These are phyloP conservation scores for Myrmaecium sp. DNA, from an alignment of 2,329 filamentous ascomycete species.

Conservation along the genomic window DNA sequence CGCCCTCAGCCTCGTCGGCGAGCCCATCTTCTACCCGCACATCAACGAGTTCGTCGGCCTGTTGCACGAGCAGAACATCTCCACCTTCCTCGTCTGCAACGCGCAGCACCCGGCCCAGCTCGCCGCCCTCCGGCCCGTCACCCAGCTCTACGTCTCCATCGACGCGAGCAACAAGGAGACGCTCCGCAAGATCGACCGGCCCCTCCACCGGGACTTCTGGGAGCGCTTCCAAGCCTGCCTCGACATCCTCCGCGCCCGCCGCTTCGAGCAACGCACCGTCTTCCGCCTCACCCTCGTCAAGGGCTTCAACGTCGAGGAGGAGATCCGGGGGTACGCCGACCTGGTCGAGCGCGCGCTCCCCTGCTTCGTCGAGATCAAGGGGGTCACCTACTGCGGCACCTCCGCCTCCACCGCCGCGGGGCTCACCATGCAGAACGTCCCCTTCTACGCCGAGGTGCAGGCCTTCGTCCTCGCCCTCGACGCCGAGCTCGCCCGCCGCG, in stretches of 20 bases:
- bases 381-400: conserved; percentile 92
- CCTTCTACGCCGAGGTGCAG: conserved; percentile 81
- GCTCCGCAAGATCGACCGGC: conserved; percentile 74
- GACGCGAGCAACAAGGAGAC: conserved; percentile 84
- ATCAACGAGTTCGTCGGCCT: conserved; percentile 83
- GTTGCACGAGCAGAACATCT: conserved; percentile 74
- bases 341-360: conserved; percentile 75
- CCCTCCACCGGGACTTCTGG: conserved; percentile 93
- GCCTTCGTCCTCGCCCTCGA: conserved; percentile 68
- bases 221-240: conserved; percentile 84
- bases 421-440: conserved; percentile 92
- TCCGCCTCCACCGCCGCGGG: conserved; percentile 69
- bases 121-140: conserved; percentile 65
- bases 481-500: conserved; percentile 47
- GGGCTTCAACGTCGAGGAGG: conserved; percentile 93
- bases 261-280: conserved; percentile 77
- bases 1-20: conserved; percentile 78
- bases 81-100: conserved; percentile 91
- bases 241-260: conserved; percentile 70
- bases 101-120: conserved; percentile 91
- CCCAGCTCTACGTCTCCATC: conserved; percentile 91
- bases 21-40: conserved; percentile 97
- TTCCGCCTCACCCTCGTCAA: conserved; percentile 93
- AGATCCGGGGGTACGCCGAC: conserved; percentile 76
- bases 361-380: conserved; percentile 90